These are phyloP conservation scores for Arthroderma uncinatum DNA, from an alignment of 2,329 filamentous ascomycete genomes.

Conservation along the genomic window DNA sequence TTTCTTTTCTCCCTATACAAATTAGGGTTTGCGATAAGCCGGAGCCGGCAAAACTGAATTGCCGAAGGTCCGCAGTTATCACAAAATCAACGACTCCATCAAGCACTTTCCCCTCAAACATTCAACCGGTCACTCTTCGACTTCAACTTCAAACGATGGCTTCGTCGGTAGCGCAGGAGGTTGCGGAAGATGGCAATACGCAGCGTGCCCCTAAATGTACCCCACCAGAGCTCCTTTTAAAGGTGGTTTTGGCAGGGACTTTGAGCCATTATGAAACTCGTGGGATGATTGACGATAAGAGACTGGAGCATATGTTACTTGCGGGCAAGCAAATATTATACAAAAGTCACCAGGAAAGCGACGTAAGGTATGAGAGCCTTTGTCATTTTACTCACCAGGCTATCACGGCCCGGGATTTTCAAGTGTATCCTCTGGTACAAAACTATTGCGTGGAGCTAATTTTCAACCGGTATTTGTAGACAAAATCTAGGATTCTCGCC, in stretches of 20 bases:
- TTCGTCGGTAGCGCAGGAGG: constrained; percentile 8
- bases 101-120: not conserved
- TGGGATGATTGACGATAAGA: constrained; percentile 49
- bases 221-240: constrained; percentile 38
- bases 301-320: constrained; percentile 47
- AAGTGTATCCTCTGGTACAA: not conserved
- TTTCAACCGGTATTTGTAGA: constrained; percentile 23
- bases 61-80: not conserved
- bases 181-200: constrained; percentile 8
- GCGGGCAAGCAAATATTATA: constrained; percentile 50
- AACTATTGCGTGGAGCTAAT: not conserved
- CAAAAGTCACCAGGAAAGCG: constrained; percentile 45
- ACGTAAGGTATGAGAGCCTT: constrained; percentile 36
- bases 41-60: not conserved
- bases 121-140: not conserved
- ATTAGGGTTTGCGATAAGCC: no score
- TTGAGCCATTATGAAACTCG: constrained; percentile 50
- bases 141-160: constrained; percentile 21
- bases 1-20: no score
- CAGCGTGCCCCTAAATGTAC: constrained; percentile 31
- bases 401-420: constrained; percentile 10
- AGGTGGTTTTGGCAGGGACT: constrained; percentile 38
- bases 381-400: not conserved
- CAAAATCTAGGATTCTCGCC: constrained; percentile 47
- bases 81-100: not conserved